Percentiles rank a stretch among this genome's conserved stretches.
phyloP scores from a whole-genome alignment of 2,329 filamentous ascomycete species.

The Fusarium euwallaceae region DNA sequence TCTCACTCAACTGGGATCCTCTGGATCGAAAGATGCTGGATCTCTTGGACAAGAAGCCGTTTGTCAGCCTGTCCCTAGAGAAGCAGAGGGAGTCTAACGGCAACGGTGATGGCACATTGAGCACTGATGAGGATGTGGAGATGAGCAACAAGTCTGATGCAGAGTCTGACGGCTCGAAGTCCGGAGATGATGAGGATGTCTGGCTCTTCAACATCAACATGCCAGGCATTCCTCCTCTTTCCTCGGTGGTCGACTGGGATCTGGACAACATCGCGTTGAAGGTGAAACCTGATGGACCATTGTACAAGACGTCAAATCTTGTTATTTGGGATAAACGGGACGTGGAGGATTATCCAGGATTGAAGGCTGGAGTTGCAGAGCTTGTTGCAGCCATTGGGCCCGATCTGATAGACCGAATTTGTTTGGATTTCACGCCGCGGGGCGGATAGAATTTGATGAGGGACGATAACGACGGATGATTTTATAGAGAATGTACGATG shows the following conservation, averaged over 20 bases:
- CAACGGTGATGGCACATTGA: background rate
- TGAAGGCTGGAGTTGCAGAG: conserved; percentile 76
- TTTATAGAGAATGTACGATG: background rate
- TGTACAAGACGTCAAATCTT: conserved; percentile 65
- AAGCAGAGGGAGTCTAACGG: conserved; percentile 32
- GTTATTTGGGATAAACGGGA: conserved; percentile 69
- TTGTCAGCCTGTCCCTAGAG: conserved; percentile 62
- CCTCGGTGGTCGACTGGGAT: conserved; percentile 66
- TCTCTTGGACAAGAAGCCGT: conserved; percentile 67
- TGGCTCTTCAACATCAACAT: conserved; percentile 72
- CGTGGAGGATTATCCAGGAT: conserved; percentile 61
- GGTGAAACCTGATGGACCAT: conserved; percentile 54
- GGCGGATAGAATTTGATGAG: background rate
- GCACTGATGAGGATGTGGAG: background rate
- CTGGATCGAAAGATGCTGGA: conserved; percentile 66
- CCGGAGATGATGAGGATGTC: conserved; percentile 27
- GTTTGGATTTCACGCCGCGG: conserved; percentile 65
- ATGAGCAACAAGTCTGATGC: conserved; percentile 8
- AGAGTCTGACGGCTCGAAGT: conserved; percentile 31
- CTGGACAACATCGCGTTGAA: conserved; percentile 71
- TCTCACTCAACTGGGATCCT: conserved; percentile 72
- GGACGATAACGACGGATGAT: background rate
- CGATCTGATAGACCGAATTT: conserved; percentile 67
- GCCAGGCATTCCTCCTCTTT: conserved; percentile 73
- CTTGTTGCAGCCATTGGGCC: conserved; percentile 75